Evolutionary conservation across 2,329 filamentous ascomycete genomes (phyloP), one percentile per base, ranked within the genome.

Genomic region (Camptophora hylomeconis): DNA sequence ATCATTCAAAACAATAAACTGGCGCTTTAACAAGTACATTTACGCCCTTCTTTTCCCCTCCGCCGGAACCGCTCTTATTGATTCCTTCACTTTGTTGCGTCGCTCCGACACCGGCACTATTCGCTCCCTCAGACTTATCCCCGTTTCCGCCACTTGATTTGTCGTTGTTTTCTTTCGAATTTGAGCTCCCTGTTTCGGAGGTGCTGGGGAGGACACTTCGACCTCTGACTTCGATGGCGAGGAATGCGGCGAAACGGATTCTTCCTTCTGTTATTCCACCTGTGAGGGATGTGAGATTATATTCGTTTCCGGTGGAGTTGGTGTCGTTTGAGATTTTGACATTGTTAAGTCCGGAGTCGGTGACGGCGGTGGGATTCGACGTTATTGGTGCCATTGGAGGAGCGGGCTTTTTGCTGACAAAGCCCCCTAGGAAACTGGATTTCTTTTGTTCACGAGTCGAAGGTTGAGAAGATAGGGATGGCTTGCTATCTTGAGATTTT

Each of bases 11-110:
- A 26, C 52, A 41, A 47, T 59, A 87, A 17, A 86, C 75, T 9
- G 80, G 79, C 12, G 80, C 76, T 57, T 83, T 83, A 37, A 72
- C 60, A 44, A 87, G 57, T 26, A 84, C 75, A 53, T 80, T 80
- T 35, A 48, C 46, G 8, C 33, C 31, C 9, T 24, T 28, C 13
- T 18, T 32, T 10, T 31, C 26, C 3, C 19, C 18, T 17, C 38
- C 42, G 17, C 34, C 33, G 10, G 31, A 31, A 2, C 38, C 26
- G 5, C 31, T 24, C 14, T 11, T 31, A 9, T 20, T 15, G 6
- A 19, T 12, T 16, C n/a, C n/a, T n/a, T n/a, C n/a, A n/a, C n/a
- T n/a, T n/a, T n/a, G n/a, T n/a, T n/a, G n/a, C n/a, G 12, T 10
- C 2, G 17, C 18, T n/a, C 17, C 23, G 11, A 26, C 22, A 15